Evolutionary conservation across 805 yeast species (phyloP).

Genomic region (Yarrowia deformans): DNA sequence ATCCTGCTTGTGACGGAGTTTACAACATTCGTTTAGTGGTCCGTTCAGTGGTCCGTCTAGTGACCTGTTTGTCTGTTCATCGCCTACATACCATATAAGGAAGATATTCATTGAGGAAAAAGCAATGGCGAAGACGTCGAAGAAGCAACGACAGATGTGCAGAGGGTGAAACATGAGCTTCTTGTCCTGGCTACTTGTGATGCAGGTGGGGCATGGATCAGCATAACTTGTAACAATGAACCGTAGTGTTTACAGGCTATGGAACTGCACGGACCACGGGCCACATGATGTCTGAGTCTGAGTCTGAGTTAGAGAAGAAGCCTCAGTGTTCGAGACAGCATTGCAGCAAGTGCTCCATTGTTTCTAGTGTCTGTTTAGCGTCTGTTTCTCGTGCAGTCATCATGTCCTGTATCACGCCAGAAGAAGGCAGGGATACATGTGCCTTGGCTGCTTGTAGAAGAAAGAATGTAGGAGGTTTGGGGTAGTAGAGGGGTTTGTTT

Average conservation of each 20-base stretch:
- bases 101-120: no score
- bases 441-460: no score
- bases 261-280: slow-evolving; percentile 4
- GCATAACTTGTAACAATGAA: slow-evolving; percentile 19
- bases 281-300: no score
- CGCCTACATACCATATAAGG: no score
- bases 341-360: no score
- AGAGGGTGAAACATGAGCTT: neutral
- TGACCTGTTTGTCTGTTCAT: no score
- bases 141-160: neutral
- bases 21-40: no score
- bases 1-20: no score
- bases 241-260: slow-evolving; percentile 3
- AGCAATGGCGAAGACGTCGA: neutral
- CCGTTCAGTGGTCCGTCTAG: no score
- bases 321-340: neutral
- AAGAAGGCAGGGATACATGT: neutral
- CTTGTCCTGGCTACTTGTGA: neutral
- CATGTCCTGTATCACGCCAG: neutral
- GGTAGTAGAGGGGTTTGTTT: no score
- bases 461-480: no score
- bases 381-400: neutral
- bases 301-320: no score
- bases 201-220: slow-evolving; percentile 9
- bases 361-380: neutral